Percentiles rank a stretch among this genome's conserved stretches.
These are phyloP conservation scores for Kockiozyma suomiensis DNA, from an alignment of 805 yeast genomes.

Conservation along the genomic window DNA sequence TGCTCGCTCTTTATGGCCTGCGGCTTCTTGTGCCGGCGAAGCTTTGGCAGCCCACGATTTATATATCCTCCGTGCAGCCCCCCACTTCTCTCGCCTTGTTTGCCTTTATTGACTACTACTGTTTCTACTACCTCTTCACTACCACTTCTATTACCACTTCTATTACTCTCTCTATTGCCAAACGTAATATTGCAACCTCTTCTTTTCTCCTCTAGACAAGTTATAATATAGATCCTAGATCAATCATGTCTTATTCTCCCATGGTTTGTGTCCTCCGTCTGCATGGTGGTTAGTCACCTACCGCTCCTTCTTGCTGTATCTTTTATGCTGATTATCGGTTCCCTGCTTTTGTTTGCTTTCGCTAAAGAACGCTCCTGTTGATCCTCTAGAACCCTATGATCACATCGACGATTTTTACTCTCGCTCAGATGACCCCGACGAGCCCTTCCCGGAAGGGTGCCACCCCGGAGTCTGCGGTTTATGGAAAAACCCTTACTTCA, in stretches of 20 bases:
- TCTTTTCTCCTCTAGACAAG: neutral
- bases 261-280: slow-evolving; percentile 25
- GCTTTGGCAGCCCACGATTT: neutral
- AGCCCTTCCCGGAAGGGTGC: slow-evolving; percentile 21
- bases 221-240: neutral
- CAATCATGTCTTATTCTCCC: slow-evolving; percentile 1
- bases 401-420: slow-evolving; percentile 5
- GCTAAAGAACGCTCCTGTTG: slow-evolving; percentile 20
- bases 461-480: slow-evolving; percentile 34
- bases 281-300: slow-evolving; percentile 19
- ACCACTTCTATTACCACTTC: neutral
- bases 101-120: neutral
- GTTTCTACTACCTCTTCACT: neutral
- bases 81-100: neutral
- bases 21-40: neutral
- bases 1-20: too few species aligned
- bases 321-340: slow-evolving; percentile 1
- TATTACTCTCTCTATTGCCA: neutral
- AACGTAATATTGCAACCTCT: neutral
- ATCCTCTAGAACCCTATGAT: slow-evolving; percentile 22
- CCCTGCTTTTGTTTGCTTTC: neutral
- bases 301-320: neutral
- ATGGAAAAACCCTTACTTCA: slow-evolving; percentile 32
- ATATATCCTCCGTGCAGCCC: neutral
- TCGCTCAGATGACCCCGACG: slow-evolving; percentile 22